Evolutionary conservation across 352 stramenopile species (phyloP).

Genomic region (Pythium brassicae): DNA sequence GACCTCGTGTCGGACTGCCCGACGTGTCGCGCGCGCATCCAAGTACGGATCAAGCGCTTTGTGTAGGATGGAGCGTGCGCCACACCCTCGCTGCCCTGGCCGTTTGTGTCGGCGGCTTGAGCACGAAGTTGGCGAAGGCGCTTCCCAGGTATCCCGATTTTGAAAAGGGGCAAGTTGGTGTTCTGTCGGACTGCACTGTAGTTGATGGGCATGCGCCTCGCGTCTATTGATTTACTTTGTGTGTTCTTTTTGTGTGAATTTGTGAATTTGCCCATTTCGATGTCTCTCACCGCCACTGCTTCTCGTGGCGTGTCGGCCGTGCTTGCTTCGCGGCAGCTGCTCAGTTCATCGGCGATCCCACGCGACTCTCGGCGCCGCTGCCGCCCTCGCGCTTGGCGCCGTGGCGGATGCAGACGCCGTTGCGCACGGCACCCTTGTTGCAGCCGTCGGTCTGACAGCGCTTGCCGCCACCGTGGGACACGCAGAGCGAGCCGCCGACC

Average conservation of each 20-base stretch:
- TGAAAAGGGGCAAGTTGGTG: background rate
- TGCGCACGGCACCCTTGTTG: constrained; percentile 78
- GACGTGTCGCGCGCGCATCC: constrained; percentile 67
- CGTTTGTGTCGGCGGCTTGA: too few relatives aligned
- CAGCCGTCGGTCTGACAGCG: constrained; percentile 72
- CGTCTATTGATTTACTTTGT: constrained; percentile 1
- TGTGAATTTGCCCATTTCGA: background rate
- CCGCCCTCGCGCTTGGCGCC: constrained; percentile 58
- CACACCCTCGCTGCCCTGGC: too few relatives aligned
- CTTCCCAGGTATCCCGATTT: too few relatives aligned
- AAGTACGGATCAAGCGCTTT: constrained; percentile 73
- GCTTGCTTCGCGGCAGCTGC: background rate
- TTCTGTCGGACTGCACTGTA: too few relatives aligned
- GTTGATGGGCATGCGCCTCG: too few relatives aligned
- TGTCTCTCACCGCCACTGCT: background rate
- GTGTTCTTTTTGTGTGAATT: background rate
- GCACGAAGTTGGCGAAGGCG: too few relatives aligned
- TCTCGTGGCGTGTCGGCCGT: background rate
- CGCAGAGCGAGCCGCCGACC: constrained; percentile 56
- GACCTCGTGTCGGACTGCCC: constrained; percentile 59
- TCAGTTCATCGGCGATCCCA: constrained; percentile 13
- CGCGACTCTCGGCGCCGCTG: constrained; percentile 11
- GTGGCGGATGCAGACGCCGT: constrained; percentile 85
- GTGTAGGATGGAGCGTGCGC: constrained; percentile 8
- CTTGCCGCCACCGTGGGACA: constrained; percentile 71